Percentiles rank a stretch among this genome's conserved stretches.
These are phyloP conservation scores for Chlorella sp. DNA, from an alignment of 139 green algal species.

Conservation along the genomic window DNA sequence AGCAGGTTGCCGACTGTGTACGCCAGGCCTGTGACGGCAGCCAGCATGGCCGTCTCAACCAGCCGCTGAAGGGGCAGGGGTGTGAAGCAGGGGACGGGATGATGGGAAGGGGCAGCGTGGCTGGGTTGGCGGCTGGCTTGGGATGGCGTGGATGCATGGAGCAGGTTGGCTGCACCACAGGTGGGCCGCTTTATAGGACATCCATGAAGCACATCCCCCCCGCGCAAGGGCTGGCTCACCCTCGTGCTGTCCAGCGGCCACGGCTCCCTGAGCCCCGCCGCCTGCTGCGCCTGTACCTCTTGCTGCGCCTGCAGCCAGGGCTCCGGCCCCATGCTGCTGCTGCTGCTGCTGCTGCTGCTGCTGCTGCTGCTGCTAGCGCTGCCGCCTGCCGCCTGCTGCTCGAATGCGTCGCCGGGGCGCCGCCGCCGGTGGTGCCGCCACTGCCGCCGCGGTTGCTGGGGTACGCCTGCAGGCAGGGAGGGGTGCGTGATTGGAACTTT, in stretches of 20 bases:
- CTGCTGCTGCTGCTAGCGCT: neutral
- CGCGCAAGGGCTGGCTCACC: neutral
- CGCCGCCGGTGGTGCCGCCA: no score
- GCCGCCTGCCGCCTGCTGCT: neutral
- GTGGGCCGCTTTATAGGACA: no score
- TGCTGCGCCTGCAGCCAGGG: conserved; percentile 3
- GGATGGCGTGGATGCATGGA: neutral
- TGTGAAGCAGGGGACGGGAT: no score
- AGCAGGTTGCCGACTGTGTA: conserved; percentile 81
- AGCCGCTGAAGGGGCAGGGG: conserved; percentile 38
- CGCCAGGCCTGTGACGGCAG: conserved; percentile 76
- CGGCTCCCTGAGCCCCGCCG: neutral
- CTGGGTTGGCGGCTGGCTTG: no score
- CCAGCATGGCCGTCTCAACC: conserved; percentile 94
- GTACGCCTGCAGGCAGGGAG: no score
- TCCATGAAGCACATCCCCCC: no score
- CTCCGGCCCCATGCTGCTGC: neutral
- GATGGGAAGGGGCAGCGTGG: no score
- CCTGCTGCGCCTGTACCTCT: neutral
- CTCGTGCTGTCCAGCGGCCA: conserved; percentile 7
- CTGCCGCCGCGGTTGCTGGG: no score
- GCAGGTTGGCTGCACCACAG: no score
- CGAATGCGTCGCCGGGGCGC: no score
- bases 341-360: neutral
- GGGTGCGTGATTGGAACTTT: no score